A percentile compares a stretch with the other conserved stretches of the same genome.
phyloP scores from a whole-genome alignment of 768 basidiomycete genomes.

The Tulasnella calospora region DNA sequence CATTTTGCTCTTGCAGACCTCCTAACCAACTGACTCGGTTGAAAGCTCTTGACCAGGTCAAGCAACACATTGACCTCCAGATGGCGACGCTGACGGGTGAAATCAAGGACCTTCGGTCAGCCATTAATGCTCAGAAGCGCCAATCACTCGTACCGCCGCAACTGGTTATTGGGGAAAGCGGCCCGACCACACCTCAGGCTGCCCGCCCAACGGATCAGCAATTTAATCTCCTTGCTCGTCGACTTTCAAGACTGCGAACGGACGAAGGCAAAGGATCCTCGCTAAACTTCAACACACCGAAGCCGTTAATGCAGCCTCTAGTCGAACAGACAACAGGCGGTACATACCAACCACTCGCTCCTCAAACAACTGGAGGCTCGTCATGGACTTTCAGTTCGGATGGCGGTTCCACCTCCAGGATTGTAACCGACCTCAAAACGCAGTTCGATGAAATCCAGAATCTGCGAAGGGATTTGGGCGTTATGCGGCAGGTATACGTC shows the following conservation, averaged over 20 bases:
- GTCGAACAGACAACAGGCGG: conserved; percentile 43
- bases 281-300: conserved; percentile 40
- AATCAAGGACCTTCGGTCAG: conserved; percentile 77
- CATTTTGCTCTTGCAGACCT: conserved; percentile 12
- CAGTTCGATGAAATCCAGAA: conserved; percentile 96
- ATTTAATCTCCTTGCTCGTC: conserved; percentile 65
- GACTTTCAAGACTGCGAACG: conserved; percentile 62
- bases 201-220: conserved; percentile 76
- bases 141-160: conserved; percentile 45
- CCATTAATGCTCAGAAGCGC: conserved; percentile 53
- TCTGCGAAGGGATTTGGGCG: conserved; percentile 84
- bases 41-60: conserved; percentile 93
- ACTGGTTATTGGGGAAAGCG: conserved; percentile 31
- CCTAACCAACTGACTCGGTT: background rate
- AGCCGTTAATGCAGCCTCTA: conserved; percentile 45
- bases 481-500: conserved; percentile 90
- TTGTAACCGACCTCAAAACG: conserved; percentile 77
- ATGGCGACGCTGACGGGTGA: conserved; percentile 81
- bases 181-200: conserved; percentile 43
- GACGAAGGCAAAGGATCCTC: conserved; percentile 36
- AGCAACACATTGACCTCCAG: conserved; percentile 92
- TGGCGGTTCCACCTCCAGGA: conserved; percentile 61
- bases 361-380: conserved; percentile 73
- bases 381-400: conserved; percentile 43
- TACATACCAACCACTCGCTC: conserved; percentile 42